These are phyloP conservation scores for Diaporthe citri DNA, from an alignment of 2,329 filamentous ascomycete species.

Conservation along the genomic window DNA sequence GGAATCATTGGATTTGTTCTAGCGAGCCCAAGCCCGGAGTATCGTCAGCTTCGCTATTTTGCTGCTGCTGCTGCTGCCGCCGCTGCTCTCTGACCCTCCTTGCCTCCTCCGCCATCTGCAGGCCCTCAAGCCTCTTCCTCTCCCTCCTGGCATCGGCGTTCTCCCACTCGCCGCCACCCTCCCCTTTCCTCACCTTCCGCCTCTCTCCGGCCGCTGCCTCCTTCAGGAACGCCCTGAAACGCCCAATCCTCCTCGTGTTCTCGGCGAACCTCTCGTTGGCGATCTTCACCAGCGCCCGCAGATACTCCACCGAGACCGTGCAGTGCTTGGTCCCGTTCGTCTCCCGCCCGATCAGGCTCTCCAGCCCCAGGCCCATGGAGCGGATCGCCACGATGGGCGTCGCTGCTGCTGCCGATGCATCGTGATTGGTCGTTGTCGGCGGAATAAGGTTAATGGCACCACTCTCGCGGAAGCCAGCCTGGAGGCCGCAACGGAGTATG, in stretches of 20 bases:
- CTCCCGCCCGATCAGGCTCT: slow-evolving; percentile 80
- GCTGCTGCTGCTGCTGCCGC: slow-evolving; percentile 42
- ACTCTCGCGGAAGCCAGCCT: slow-evolving; percentile 90
- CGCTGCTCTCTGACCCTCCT: slow-evolving; percentile 57
- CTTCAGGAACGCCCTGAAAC: slow-evolving; percentile 70
- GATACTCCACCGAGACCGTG: slow-evolving; percentile 75
- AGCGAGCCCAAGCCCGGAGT: slow-evolving; percentile 22
- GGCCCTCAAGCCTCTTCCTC: slow-evolving; percentile 69
- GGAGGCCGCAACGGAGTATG: slow-evolving; percentile 80
- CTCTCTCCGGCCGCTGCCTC: slow-evolving; percentile 35
- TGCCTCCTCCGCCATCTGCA: slow-evolving; percentile 64
- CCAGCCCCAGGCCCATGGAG: slow-evolving; percentile 84
- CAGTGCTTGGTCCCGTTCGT: slow-evolving; percentile 54
- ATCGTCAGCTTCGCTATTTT: slow-evolving; percentile 23
- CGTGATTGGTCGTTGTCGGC: slow-evolving; percentile 24
- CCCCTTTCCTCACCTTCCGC: slow-evolving; percentile 45
- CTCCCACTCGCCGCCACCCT: slow-evolving; percentile 64
- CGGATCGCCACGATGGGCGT: slow-evolving; percentile 86
- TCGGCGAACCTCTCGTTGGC: slow-evolving; percentile 81
- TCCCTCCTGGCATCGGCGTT: slow-evolving; percentile 64
- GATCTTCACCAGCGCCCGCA: slow-evolving; percentile 75
- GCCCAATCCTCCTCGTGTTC: slow-evolving; percentile 75
- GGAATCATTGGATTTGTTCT: slow-evolving; percentile 14
- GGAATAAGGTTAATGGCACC: slow-evolving; percentile 78
- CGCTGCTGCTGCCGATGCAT: slow-evolving; percentile 50